Evolutionary conservation across 2,329 filamentous ascomycete genomes (phyloP), one percentile per base, ranked within the genome.

Genomic region (Domatiomyces catenatus): DNA sequence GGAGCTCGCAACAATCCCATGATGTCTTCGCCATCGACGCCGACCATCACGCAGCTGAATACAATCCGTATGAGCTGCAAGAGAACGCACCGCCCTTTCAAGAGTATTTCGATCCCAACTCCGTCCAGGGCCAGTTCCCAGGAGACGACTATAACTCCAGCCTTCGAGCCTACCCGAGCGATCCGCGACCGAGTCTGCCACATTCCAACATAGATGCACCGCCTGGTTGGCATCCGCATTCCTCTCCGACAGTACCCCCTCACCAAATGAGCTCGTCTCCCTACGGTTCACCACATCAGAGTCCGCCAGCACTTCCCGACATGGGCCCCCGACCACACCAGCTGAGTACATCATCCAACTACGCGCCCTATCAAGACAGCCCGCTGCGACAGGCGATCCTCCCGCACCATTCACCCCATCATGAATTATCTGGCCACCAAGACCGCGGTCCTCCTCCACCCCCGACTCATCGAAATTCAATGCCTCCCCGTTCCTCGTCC

Each of bases 391-490:
- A 62, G 44, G 58, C 61, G 3, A 58, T 63, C 28, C 51, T 52
- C 46, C 54, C 50, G 26, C 49, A 51, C 4, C 50, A 46, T 10
- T 46, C 55, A 22, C 53, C 54, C 12, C 52, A 56, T 19, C 24
- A 49, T 45, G 49, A 55, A 47, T 52, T 49, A 47, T 48, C 32
- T 45, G 12, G 46, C 52, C 8, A 49, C 48, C n/a, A 53, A 51
- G 44, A 39, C 20, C 8, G 28, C 47, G 17, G 7, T 48, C 63
- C 63, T 26, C 64, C 64, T 24, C 60, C 55, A 18, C 64, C 66
- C 52, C 58, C 63, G 17, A 50, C 49, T 19, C 50, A 51, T 3
- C 47, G 54, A 44, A 42, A 52, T n/a, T 39, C 49, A 32, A 47
- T 43, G 20, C 46, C 49, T 8, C 10, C 18, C 18, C 22, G 26